Evolutionary conservation across 2,329 filamentous ascomycete genomes (phyloP), one percentile per base, ranked within the genome.

Genomic region (Phymatotrichopsis omnivora): DNA sequence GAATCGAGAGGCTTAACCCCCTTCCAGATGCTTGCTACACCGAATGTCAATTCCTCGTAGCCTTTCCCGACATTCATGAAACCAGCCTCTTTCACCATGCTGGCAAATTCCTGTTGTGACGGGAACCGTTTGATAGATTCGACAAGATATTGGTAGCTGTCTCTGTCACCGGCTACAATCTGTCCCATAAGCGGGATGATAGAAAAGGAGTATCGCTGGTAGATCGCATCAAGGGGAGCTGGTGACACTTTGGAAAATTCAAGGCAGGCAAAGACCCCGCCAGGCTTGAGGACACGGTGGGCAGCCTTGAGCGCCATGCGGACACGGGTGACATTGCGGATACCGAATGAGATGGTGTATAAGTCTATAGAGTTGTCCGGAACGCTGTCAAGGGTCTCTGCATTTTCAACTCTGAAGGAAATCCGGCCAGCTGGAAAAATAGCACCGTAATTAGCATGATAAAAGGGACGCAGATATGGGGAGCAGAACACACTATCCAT

Each of bases 121-220:
- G 91, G 93, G 62, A 96, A 96, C 36, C 75, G 71, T 66, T 95
- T 87, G 64, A 98, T 98, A 64, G 87, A 95, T 72, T 98, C 91
- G 7, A 98, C 91, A 7, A 98, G 72, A 66, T 98, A 98, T 70
- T 98, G 91, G 65, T 98, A 98, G 63, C 85, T 94, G 60, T 93
- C 89, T 45, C 89, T 73, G 63, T 98, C 93, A 5, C 85, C 85
- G 2, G 91, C 89, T 12, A 98, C 87, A 50, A 98, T 62, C 67
- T 98, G 89, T 2, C 91, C 93, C 60, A 98, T 95, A 56, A 98
- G 65, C 0, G 91, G 91, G 55, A 98, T 98, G 10, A 85, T 86
- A 49, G 78, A 74, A 64, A 98, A 98, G 51, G 85, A 94, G 87
- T 93, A 98, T 48, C 82, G 75, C 72, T 94, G 93, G 67, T 98